Percentiles rank a stretch among this genome's conserved stretches.
These are phyloP conservation scores for Monocercomonoides exilis DNA, from an alignment of 78 protist genomes.

Conservation along the genomic window DNA sequence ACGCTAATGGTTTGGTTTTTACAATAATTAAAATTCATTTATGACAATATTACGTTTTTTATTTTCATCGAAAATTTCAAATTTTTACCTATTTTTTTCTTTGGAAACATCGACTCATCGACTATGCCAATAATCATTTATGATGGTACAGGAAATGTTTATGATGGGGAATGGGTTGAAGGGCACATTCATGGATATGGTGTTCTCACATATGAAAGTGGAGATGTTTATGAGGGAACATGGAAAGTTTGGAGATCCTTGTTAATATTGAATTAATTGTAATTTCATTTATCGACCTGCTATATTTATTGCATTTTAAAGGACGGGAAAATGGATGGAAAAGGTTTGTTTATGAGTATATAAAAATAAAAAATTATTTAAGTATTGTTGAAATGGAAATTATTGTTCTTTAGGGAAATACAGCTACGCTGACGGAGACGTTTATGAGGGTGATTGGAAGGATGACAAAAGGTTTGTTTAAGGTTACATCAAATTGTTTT, in stretches of 20 bases:
- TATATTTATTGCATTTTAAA: background rate
- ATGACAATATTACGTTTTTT: background rate
- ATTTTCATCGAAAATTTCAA: background rate
- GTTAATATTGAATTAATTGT: background rate
- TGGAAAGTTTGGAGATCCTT: background rate
- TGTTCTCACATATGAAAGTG: slow-evolving; percentile 30
- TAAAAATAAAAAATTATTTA: too few species aligned
- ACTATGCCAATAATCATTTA: background rate
- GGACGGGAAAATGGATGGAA: slow-evolving; percentile 41
- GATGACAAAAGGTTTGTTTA: slow-evolving; percentile 27
- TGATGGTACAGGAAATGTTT: slow-evolving; percentile 30
- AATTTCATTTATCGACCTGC: background rate
- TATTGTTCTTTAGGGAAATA: background rate
- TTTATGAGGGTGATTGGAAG: slow-evolving; percentile 21
- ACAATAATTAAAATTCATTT: background rate
- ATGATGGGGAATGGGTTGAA: slow-evolving; percentile 46
- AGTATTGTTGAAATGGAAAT: too few species aligned
- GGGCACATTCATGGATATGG: slow-evolving; percentile 43
- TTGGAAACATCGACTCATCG: background rate
- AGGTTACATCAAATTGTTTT: too few species aligned
- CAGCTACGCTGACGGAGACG: slow-evolving; percentile 31
- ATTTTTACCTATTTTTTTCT: background rate
- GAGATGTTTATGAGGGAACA: slow-evolving; percentile 48
- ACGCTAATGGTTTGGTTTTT: background rate
- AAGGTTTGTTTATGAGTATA: background rate